phyloP scores from a whole-genome alignment of 2,329 filamentous ascomycete genomes.

The Fusarium graminum region DNA sequence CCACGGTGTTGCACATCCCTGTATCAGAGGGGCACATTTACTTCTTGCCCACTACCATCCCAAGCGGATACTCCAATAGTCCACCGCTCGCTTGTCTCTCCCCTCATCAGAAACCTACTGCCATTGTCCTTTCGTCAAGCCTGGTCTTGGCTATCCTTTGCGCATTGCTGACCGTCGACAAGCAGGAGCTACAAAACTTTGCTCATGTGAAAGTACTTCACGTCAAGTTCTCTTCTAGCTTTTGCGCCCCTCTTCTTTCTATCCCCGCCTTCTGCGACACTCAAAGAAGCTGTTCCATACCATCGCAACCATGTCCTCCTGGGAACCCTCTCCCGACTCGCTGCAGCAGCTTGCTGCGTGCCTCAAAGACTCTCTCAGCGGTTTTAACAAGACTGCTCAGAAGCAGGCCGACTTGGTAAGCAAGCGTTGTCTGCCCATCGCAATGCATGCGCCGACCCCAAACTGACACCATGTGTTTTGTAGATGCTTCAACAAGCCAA shows the following conservation, averaged over 20 bases:
- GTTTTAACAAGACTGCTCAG: conserved; percentile 81
- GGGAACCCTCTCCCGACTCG: conserved; percentile 90
- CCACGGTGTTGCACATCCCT: conserved; percentile 47
- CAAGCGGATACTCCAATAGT: conserved; percentile 33
- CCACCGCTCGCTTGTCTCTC: conserved; percentile 45
- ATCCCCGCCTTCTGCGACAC: conserved; percentile 34
- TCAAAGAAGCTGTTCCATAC: conserved; percentile 28
- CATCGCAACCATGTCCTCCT: conserved; percentile 79
- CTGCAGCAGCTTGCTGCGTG: conserved; percentile 90
- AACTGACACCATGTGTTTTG: conserved; percentile 42
- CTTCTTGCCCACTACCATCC: conserved; percentile 44
- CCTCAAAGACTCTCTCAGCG: conserved; percentile 91
- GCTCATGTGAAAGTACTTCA: conserved; percentile 47
- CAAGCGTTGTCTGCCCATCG: conserved; percentile 17
- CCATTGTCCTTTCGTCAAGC: conserved; percentile 25
- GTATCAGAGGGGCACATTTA: conserved; percentile 49
- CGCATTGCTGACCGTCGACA: conserved; percentile 43
- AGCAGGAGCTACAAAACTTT: conserved; percentile 46
- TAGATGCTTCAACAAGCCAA: conserved; percentile 96
- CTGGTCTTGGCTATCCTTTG: conserved; percentile 27
- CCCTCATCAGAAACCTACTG: conserved; percentile 27
- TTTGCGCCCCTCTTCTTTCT: conserved; percentile 33
- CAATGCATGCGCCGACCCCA: conserved; percentile 24
- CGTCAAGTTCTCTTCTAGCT: conserved; percentile 30
- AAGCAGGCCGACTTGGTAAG: conserved; percentile 91